Evolutionary conservation across 2,329 filamentous ascomycete genomes (phyloP).

Genomic region (Fusarium denticulatum): DNA sequence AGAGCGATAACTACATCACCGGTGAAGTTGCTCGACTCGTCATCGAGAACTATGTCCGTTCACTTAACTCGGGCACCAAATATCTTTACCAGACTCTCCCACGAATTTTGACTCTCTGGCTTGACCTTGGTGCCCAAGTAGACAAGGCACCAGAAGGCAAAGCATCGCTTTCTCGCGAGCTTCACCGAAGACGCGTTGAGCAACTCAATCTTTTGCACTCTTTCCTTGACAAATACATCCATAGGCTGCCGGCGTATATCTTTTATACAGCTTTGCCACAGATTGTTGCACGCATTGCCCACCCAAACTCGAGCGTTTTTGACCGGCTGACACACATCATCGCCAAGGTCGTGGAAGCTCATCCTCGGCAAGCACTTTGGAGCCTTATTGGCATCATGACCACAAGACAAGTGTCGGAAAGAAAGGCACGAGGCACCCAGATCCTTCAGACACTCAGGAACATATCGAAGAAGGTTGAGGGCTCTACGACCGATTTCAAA

Average conservation of each 20-base stretch:
- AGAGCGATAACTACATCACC: slow-evolving; percentile 78
- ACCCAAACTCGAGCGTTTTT: slow-evolving; percentile 82
- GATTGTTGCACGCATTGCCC: slow-evolving; percentile 94
- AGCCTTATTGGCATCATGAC: slow-evolving; percentile 88
- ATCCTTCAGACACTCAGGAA: slow-evolving; percentile 62
- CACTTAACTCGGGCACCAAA: slow-evolving; percentile 88
- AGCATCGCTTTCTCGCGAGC: slow-evolving; percentile 61
- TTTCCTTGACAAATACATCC: slow-evolving; percentile 82
- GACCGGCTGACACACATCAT: slow-evolving; percentile 82
- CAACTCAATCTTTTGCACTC: slow-evolving; percentile 76
- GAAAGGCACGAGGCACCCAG: slow-evolving; percentile 63
- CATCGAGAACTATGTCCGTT: slow-evolving; percentile 91
- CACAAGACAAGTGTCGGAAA: slow-evolving; percentile 75
- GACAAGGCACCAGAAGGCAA: slow-evolving; percentile 69
- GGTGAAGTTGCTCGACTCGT: slow-evolving; percentile 90
- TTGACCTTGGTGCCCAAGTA: slow-evolving; percentile 85
- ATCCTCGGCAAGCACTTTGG: slow-evolving; percentile 94
- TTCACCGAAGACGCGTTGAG: slow-evolving; percentile 66
- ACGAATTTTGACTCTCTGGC: slow-evolving; percentile 90
- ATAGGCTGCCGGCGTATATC: slow-evolving; percentile 76
- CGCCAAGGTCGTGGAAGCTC: slow-evolving; percentile 82
- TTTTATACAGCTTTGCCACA: slow-evolving; percentile 89
- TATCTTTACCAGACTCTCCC: slow-evolving; percentile 96
- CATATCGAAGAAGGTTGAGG: slow-evolving; percentile 62
- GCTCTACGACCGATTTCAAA: slow-evolving; percentile 69